Base-by-base conservation (phyloP, 2,329 filamentous ascomycete genomes). In the Neonectria ditissima region DNA sequence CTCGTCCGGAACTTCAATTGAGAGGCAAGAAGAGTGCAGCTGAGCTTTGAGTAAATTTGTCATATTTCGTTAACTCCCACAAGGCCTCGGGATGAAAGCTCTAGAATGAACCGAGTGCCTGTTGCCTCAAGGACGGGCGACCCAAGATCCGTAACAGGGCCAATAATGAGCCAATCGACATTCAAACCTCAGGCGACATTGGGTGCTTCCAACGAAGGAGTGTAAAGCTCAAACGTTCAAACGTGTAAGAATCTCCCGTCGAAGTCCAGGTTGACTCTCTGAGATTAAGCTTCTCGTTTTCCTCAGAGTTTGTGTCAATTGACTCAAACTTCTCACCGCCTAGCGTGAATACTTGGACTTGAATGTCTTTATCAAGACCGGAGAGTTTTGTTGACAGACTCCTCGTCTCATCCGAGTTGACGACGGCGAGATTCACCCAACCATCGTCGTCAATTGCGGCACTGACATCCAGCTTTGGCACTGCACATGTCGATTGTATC, bases 391-490 rank as follows among this genome's bases (percentile, higher is more conserved):
- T 86, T 57, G 85, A 81, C 51, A 90, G 88, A 57, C 82, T 85
- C 59, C 84, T 80, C 9, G 83, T 82, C 63, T 90, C 87, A 63
- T 84, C 82, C 39, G 92, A 83, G 76, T 94, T 95, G 16, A 93
- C 90, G 1, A 93, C 91, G 6, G 86, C 90, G 65, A 94, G 69
- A 64, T 83, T 90, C 6, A 90, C 82, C 64, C 81, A 86, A 0
- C 90, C 91, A 18, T 81, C 87, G n/a, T 69, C 83, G 47, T 83
- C 81, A 5, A 89, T 69, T 2, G 83, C 80, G 5, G 88, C 89
- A 66, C 87, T 89, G 24, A 89, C 88, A 74, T 92, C 90, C 55
- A 92, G 76, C 80, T 86, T 93, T 5, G 91, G 89, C 7, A 89
- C 89, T 62, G 90, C 87, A 65, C 91, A 83, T 1, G 87, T 84